phyloP scores from a whole-genome alignment of 2,329 filamentous ascomycete genomes.

The Aspergillus luchuensis region DNA sequence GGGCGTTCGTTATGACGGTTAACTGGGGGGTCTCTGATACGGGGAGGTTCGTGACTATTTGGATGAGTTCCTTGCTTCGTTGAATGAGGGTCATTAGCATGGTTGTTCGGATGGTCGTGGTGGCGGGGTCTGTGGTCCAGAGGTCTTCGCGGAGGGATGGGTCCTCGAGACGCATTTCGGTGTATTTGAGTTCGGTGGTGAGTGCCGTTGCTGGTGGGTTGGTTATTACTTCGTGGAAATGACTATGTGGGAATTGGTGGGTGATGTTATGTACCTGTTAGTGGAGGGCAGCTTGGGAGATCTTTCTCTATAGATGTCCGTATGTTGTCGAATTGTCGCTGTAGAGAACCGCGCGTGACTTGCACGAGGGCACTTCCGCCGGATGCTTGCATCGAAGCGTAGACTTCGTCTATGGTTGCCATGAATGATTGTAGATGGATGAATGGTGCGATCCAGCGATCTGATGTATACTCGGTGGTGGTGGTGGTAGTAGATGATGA shows the following conservation, averaged over 20 bases:
- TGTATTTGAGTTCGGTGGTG: conserved; percentile 21
- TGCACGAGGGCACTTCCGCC: conserved; percentile 13
- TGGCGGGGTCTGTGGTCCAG: conserved; percentile 21
- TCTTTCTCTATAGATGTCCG: conserved; percentile 12
- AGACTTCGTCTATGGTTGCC: conserved; percentile 21
- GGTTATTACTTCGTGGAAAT: not conserved
- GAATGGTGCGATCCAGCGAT: conserved; percentile 25
- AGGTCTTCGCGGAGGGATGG: conserved; percentile 25
- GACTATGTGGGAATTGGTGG: not conserved
- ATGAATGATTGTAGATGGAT: conserved; percentile 23
- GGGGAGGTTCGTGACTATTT: conserved; percentile 1
- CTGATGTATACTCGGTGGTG: conserved; percentile 17
- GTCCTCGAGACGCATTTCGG: conserved; percentile 23
- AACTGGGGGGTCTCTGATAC: not conserved
- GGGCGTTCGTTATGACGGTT: not conserved
- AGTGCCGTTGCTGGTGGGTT: conserved; percentile 18
- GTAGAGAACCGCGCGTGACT: conserved; percentile 19
- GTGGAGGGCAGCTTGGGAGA: conserved; percentile 13
- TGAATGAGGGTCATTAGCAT: conserved; percentile 25
- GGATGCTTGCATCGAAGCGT: conserved; percentile 21
- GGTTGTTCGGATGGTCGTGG: conserved; percentile 17
- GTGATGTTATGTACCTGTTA: conserved; percentile 12
- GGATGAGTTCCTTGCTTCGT: conserved; percentile 23
- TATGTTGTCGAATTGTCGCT: conserved; percentile 17
- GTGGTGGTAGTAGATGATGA: not conserved